Evolutionary conservation across 352 stramenopile species (phyloP).

Genomic region (Phytophthora brassicae): DNA sequence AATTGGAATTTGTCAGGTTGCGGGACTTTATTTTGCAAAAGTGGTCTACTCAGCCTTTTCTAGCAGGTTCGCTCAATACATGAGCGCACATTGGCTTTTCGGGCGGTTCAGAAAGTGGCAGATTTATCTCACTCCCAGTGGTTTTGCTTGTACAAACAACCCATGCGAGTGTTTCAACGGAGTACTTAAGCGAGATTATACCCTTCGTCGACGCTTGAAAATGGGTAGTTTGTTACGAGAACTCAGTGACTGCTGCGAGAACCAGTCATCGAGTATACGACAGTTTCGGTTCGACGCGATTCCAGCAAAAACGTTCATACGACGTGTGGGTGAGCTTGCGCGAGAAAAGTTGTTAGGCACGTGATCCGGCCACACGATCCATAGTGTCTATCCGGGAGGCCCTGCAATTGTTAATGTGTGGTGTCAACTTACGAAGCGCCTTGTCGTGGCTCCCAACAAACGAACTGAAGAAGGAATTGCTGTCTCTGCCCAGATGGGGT

Average conservation of each 20-base stretch:
- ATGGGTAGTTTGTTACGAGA: background rate
- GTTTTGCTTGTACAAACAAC: background rate
- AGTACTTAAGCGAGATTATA: background rate
- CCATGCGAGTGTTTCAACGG: background rate
- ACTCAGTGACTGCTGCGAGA: background rate
- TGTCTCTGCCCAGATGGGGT: slow-evolving; percentile 2
- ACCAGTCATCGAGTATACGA: background rate
- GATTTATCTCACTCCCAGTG: too few relatives aligned
- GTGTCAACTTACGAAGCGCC: background rate
- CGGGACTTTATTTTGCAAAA: background rate
- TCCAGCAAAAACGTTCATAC: too few relatives aligned
- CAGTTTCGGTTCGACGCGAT: too few relatives aligned
- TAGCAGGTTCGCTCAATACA: background rate
- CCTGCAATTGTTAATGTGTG: background rate
- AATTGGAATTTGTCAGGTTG: background rate
- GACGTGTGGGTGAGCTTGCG: background rate
- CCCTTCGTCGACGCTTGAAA: background rate
- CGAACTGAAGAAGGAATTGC: background rate
- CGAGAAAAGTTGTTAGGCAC: background rate
- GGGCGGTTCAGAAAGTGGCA: too few relatives aligned
- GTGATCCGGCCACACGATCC: too few relatives aligned
- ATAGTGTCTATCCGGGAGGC: too few relatives aligned
- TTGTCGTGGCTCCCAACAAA: background rate
- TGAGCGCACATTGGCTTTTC: too few relatives aligned
- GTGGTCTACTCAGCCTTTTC: background rate